Base-by-base conservation (phyloP, 169 alveolate species). In the Cyclospora cayetanensis region DNA sequence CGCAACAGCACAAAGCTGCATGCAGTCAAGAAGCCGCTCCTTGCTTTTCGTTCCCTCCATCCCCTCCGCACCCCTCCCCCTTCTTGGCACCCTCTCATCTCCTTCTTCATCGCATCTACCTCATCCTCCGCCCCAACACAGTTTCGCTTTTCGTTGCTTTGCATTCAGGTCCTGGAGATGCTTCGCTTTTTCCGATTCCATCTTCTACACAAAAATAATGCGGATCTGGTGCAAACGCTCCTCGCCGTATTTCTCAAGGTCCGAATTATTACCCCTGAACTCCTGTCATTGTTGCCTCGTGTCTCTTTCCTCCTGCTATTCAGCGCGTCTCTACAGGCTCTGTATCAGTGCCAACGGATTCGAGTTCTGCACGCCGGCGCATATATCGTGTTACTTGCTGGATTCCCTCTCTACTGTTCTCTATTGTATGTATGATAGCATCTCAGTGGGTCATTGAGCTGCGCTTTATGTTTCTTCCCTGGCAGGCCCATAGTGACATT, bases 121-220 rank as follows among this genome's bases (percentile, higher is more conserved):
- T 22, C 31, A 60, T 1, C 31, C 7, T 1, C 31, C 3, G 7
- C 35, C 5, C 1, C 37, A 1, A n/a, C 22, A 65, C 46, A 43
- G 77, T 65, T 65, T 65, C 29, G 77, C n/a, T n/a, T n/a, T n/a
- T n/a, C n/a, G n/a, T n/a, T n/a, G 77, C 46, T 65, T 65, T 65
- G 74, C 31, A 39, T 63, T 1, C 74, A 63, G 74, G 31, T 63
- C 1, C 35, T 63, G 74, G 39, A 63, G 15, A 63, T 55, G 68
- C 68, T 55, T 55, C 68, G 68, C 12, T 55, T 55, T 31, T 55
- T 55, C 15, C 4, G 68, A 4, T 11, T 22, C 25, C 68, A 55
- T 55, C 68, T 55, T 11, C 68, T 55, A 11, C 2, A 25, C 2
- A 25, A 31, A 55, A 31, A 2, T 2, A 55, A 55, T 55, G 68